Percentiles rank a stretch among this genome's conserved stretches.
Conservation (phyloP, 768 basidiomycete species). For the Coprinopsis sp. region DNA sequence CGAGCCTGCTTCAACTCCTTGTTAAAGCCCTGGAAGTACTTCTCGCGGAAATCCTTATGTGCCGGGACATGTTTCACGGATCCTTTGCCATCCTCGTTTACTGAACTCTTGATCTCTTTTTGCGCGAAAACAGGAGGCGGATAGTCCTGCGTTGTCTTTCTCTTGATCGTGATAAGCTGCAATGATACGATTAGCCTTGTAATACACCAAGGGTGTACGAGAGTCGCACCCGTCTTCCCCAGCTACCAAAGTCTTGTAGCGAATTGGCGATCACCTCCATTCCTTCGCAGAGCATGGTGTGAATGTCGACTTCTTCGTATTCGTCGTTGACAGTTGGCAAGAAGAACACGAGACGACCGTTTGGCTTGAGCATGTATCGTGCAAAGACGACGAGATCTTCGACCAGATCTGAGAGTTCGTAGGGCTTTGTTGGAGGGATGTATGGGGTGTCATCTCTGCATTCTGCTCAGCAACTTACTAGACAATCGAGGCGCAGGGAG, state of each 20-base stretch:
- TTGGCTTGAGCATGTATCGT: slow-evolving; percentile 78
- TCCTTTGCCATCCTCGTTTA: slow-evolving; percentile 2
- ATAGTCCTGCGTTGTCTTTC: slow-evolving; percentile 43
- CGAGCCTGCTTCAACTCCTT: too few species aligned
- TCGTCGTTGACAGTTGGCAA: slow-evolving; percentile 89
- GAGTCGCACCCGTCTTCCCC: slow-evolving; percentile 80
- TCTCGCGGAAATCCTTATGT: slow-evolving; percentile 84
- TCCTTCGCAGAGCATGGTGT: slow-evolving; percentile 72
- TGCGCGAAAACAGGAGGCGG: slow-evolving; percentile 53
- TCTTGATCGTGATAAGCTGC: slow-evolving; percentile 89
- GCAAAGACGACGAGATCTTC: slow-evolving; percentile 77
- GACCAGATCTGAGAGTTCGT: slow-evolving; percentile 83
- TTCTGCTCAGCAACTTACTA: not conserved
- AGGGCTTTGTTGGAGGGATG: slow-evolving; percentile 86
- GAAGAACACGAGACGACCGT: slow-evolving; percentile 92
- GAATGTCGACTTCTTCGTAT: slow-evolving; percentile 83
- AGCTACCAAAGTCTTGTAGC: slow-evolving; percentile 89
- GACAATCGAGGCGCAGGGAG: not conserved
- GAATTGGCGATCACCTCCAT: slow-evolving; percentile 89
- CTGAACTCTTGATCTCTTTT: slow-evolving; percentile 6
- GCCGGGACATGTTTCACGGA: slow-evolving; percentile 58
- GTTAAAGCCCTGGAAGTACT: slow-evolving; percentile 83
- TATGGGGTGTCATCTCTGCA: slow-evolving; percentile 64
- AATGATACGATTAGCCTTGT: not conserved
- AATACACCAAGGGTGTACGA: not conserved